Evolutionary conservation across 176 grass and related monocot species (phyloP).

Genomic region (Triticum dicoccoides): DNA sequence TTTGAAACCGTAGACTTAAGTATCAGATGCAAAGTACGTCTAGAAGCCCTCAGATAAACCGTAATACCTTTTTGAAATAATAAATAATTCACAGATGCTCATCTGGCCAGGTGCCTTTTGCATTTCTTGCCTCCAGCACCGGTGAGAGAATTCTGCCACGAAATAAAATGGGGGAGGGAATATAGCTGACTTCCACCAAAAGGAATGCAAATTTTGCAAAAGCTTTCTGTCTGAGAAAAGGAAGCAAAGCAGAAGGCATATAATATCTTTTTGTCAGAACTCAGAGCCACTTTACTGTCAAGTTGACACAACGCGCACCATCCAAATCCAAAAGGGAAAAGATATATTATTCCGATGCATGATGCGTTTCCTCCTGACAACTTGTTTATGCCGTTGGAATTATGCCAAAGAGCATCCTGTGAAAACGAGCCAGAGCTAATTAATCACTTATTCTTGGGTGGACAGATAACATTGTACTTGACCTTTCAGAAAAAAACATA

Average conservation of each 20-base stretch:
- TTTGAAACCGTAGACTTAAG: constrained; percentile 5
- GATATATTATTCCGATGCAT: constrained; percentile 4
- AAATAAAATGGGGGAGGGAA: constrained; percentile 33
- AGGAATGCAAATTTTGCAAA: constrained; percentile 39
- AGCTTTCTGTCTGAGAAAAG: constrained; percentile 53
- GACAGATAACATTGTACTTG: not conserved
- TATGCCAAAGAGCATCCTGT: constrained; percentile 25
- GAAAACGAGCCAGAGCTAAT: constrained; percentile 16
- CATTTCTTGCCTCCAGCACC: not conserved
- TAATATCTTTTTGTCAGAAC: constrained; percentile 14
- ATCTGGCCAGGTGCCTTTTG: not conserved
- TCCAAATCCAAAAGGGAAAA: not conserved
- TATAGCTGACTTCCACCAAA: constrained; percentile 35
- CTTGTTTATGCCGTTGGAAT: constrained; percentile 29
- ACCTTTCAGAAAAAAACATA: not conserved
- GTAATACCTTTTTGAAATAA: not conserved
- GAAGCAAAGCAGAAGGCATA: constrained; percentile 37
- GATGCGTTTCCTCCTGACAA: constrained; percentile 19
- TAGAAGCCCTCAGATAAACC: constrained; percentile 18
- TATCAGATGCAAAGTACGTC: constrained; percentile 51
- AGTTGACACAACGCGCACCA: constrained; percentile 45
- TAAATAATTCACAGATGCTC: not conserved
- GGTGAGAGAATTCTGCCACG: not conserved
- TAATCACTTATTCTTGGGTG: not conserved
- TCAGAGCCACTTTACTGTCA: constrained; percentile 13